Base-by-base conservation (phyloP, 495 filamentous ascomycete genomes). In the Penicillium verhagenii region DNA sequence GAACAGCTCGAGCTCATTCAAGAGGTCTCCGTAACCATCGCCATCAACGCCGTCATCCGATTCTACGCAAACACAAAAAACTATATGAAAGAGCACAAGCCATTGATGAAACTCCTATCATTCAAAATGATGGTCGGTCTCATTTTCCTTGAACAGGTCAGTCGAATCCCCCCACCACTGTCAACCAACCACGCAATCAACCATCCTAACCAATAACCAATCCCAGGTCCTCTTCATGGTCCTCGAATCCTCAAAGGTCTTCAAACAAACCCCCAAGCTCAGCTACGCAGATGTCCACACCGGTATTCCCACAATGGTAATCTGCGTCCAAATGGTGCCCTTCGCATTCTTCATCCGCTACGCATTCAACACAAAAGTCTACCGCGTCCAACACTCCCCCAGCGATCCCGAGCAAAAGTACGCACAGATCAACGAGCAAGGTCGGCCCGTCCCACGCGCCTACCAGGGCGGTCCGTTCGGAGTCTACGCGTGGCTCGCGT, bases 71-170 rank as follows among this genome's bases (percentile, higher is more conserved):
- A 50, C 3, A 45, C 66, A 14, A 66, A 67, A 23, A 6, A 24
- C 8, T 40, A 67, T 7, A 56, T 73, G 35, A 38, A 47, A n/a
- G 50, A 52, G 3, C 52, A 65, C 45, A 44, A 64, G 16, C 60
- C 64, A 11, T 18, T 73, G 6, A 20, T 50, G 24, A 75, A 75
- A 31, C 58, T 75, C 0, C 16, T 66, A 3, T 67, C 65, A 0
- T 68, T 75, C 48, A 73, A 72, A 38, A 42, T 67, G 1, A 65
- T 75, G 13, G 65, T 75, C 23, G 63, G 68, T 16, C 46, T 72
- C 3, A 52, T 43, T 3, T 69, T 73, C 11, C 0, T 68, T 14
- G 65, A 70, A 63, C 38, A 59, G 23, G 64, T 70, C 16, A 39
- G 59, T 16, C 6, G 16, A 35, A 14, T 45, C 8, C 9, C 16